Base-by-base conservation (phyloP, 2,329 filamentous ascomycete species). In the Dactylella cylindrospora region DNA sequence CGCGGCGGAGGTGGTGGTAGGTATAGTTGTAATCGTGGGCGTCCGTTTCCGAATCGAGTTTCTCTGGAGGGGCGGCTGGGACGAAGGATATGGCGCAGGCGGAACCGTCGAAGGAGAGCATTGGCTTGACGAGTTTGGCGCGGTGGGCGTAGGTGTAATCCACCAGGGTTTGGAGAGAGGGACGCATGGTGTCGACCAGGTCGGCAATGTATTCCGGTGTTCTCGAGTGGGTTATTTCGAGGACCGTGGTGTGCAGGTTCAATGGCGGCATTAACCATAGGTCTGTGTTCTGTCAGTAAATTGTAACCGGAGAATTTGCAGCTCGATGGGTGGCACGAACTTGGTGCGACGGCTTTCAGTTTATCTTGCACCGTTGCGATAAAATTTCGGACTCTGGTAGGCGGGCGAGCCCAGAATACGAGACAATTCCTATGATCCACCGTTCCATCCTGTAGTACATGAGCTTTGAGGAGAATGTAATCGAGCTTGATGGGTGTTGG, bases 1-100 rank as follows among this genome's bases (percentile, higher is more conserved):
- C 89, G 3, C 85, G 80, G 2, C 91, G 83, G 6, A 97, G 80
- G 72, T 97, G 91, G 71, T 96, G 91, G 72, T 96, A 96, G 0
- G 86, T 90, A 73, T 88, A 96, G 13, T 81, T 78, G 31, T 78
- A 53, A 13, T 65, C 47, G 33, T 54, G 44, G 3, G 26, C 25
- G 12, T 59, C 54, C 12, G 3, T 19, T 5, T 25, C 26, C 3
- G 17, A 20, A 8, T 33, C 38, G 22, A 32, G 26, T 3, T 54
- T 51, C 7, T 25, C 22, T 69, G 0, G 49, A 39, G 1, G 67
- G 3, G 83, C 79, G 0, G 88, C 88, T 0, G 91, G 90, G 1
- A 96, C 75, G 73, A 94, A 96, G 20, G 87, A 93, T 26, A 97
- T 74, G 0, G 91, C 91, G 51, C 96, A 78, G 12, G 90, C 91